Percentiles rank a stretch among this genome's conserved stretches.
Evolutionary conservation across 176 grass and related monocot species (phyloP).

Genomic region (Juncus inflexus): DNA sequence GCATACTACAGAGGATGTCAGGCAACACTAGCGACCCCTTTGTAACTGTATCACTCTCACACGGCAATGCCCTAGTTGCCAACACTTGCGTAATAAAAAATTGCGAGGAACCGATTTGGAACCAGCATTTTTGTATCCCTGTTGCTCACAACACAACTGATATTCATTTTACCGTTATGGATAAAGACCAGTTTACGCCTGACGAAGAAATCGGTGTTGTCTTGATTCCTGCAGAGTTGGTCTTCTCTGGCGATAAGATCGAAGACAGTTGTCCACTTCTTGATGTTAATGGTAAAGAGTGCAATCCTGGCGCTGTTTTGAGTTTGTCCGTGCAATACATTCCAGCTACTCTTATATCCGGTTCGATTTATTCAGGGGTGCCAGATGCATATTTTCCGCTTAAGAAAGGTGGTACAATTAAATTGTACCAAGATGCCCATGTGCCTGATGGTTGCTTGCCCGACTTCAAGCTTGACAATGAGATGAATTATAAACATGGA

Average conservation of each 20-base stretch:
- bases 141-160: conserved; percentile 64
- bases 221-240: conserved; percentile 37
- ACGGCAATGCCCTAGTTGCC: conserved; percentile 31
- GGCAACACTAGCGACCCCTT: conserved; percentile 74
- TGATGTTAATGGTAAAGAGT: conserved; percentile 54
- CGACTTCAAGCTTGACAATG: conserved; percentile 56
- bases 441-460: conserved; percentile 73
- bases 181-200: conserved; percentile 51
- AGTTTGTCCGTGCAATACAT: conserved; percentile 63
- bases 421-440: conserved; percentile 77
- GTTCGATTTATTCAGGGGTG: conserved; percentile 49
- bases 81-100: conserved; percentile 71
- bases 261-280: conserved; percentile 49
- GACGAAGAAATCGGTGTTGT: conserved; percentile 68
- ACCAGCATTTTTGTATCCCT: conserved; percentile 62
- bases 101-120: conserved; percentile 74
- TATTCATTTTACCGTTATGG: conserved; percentile 75
- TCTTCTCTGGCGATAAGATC: conserved; percentile 46
- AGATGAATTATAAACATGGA: conserved; percentile 53
- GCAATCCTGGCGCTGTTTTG: conserved; percentile 42
- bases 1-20: conserved; percentile 16
- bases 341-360: conserved; percentile 46
- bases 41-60: conserved; percentile 48
- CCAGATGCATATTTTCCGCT: conserved; percentile 76
- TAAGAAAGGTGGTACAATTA: conserved; percentile 54